Base-by-base conservation (phyloP, 73 alveolate species). In the Blepharisma japonicum region DNA sequence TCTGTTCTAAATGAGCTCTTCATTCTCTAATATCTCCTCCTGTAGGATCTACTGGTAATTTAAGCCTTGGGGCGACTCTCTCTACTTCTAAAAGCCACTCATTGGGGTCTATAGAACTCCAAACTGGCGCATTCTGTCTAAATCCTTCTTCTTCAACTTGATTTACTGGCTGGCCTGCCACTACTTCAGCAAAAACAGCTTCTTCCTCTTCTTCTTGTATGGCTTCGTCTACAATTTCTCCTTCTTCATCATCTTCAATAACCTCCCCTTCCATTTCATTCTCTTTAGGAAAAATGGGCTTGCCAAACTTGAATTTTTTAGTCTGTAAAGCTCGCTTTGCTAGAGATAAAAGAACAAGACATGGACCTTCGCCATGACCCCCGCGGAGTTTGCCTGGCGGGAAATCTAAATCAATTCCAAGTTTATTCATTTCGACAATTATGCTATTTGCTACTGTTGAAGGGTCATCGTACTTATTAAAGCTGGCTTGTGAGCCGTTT, bases 11-110 rank as follows among this genome's bases (percentile, higher is more conserved):
- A 68, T 87, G 94, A 39, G 76, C 27, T 48, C 94, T 56, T 90
- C 94, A 87, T 68, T 87, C 94, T 71, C 85, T 81, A 11, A 87
- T 80, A 53, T 83, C 93, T 2, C 68, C 82, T 8, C 76, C 67
- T 27, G 66, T 66, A 32, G 80, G 56, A 71, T 66, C 68, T 53
- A 51, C 71, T 68, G 68, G 61, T 55, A 87, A 55, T 55, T 83
- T 82, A 48, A 87, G 86, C 71, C 72, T 82, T 48, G 85, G 90
- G 55, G 90, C 94, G 21, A 87, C 94, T 71, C 94, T 77, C 49
- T 87, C 94, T 6, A 87, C 94, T 61, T 87, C 94, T 78, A 82
- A 56, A 68, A 87, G 71, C 90, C 94, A 87, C 47, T 87, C 90
- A 18, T 83, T 87, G 14, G 91, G 86, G 80, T 77, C 68, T 66